phyloP scores from a whole-genome alignment of 2,329 filamentous ascomycete species.

The Colletotrichum sp. region DNA sequence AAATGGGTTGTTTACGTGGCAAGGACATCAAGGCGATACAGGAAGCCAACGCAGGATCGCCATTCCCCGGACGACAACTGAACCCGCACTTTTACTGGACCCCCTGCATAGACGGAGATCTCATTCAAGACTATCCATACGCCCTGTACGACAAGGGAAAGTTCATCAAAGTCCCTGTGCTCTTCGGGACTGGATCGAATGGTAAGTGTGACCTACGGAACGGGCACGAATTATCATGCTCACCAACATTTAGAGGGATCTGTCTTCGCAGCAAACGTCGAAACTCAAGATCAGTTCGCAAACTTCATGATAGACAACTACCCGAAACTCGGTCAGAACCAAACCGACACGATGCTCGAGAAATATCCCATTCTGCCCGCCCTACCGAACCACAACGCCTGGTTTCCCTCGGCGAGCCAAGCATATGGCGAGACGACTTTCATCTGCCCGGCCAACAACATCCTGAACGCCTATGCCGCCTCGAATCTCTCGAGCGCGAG shows the following conservation, averaged over 20 bases:
- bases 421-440: slow-evolving; percentile 53
- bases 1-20: slow-evolving; percentile 47
- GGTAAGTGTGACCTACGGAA: slow-evolving; percentile 30
- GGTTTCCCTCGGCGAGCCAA: slow-evolving; percentile 45
- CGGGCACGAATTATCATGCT: background rate
- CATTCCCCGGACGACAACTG: slow-evolving; percentile 40
- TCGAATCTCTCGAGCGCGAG: slow-evolving; percentile 20
- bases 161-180: slow-evolving; percentile 47
- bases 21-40: slow-evolving; percentile 40
- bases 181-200: slow-evolving; percentile 49
- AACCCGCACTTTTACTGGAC: slow-evolving; percentile 54
- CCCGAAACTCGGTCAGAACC: slow-evolving; percentile 40
- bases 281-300: slow-evolving; percentile 34
- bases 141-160: slow-evolving; percentile 40
- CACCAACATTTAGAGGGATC: slow-evolving; percentile 45
- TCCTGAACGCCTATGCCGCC: slow-evolving; percentile 38
- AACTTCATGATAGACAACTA: slow-evolving; percentile 52
- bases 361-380: slow-evolving; percentile 41
- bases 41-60: slow-evolving; percentile 39
- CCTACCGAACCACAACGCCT: slow-evolving; percentile 42
- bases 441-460: slow-evolving; percentile 43
- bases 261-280: slow-evolving; percentile 44
- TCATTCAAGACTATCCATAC: slow-evolving; percentile 47
- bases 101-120: slow-evolving; percentile 52
- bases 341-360: slow-evolving; percentile 37